Conservation (phyloP, 1,284 basidiomycete genomes). For the Stereum hirsutum region DNA sequence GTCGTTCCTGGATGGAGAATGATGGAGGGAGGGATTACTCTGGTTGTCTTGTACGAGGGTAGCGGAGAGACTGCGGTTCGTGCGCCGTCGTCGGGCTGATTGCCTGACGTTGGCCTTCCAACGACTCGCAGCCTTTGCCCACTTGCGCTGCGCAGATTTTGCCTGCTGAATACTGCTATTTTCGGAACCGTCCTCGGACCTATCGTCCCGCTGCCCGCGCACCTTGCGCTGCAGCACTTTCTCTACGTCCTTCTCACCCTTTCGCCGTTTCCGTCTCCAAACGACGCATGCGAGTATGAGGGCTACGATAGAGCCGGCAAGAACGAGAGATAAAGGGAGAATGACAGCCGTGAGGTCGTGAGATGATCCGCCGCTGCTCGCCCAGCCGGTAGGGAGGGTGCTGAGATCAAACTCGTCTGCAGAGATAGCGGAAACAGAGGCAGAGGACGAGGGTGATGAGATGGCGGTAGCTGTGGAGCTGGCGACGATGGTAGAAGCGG, state of each 20-base stretch:
- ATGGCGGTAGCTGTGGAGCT: neutral
- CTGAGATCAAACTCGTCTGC: slow-evolving; percentile 17
- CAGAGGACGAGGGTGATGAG: too few relatives aligned
- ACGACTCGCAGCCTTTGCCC: slow-evolving; percentile 49
- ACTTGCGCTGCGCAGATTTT: slow-evolving; percentile 43
- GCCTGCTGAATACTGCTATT: slow-evolving; percentile 29
- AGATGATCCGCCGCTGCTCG: slow-evolving; percentile 1
- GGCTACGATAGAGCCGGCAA: slow-evolving; percentile 45
- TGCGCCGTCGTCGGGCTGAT: slow-evolving; percentile 43
- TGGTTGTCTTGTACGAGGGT: neutral
- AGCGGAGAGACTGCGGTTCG: slow-evolving; percentile 8
- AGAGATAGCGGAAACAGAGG: too few relatives aligned
- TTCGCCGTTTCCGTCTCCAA: slow-evolving; percentile 38
- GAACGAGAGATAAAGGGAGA: slow-evolving; percentile 46
- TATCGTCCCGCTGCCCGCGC: slow-evolving; percentile 20
- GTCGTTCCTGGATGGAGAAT: neutral
- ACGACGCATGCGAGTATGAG: slow-evolving; percentile 48
- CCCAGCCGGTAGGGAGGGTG: slow-evolving; percentile 53
- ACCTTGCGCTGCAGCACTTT: slow-evolving; percentile 24
- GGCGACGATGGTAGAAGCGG: too few relatives aligned
- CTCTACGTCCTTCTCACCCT: slow-evolving; percentile 21
- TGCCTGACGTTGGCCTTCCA: slow-evolving; percentile 55
- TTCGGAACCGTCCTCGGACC: slow-evolving; percentile 25
- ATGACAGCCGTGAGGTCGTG: slow-evolving; percentile 33
- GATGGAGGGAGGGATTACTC: neutral